A percentile compares a stretch with the other conserved stretches of the same genome.
Evolutionary conservation across 495 filamentous ascomycete species (phyloP).

Genomic region (Penicillium robsamsonii): DNA sequence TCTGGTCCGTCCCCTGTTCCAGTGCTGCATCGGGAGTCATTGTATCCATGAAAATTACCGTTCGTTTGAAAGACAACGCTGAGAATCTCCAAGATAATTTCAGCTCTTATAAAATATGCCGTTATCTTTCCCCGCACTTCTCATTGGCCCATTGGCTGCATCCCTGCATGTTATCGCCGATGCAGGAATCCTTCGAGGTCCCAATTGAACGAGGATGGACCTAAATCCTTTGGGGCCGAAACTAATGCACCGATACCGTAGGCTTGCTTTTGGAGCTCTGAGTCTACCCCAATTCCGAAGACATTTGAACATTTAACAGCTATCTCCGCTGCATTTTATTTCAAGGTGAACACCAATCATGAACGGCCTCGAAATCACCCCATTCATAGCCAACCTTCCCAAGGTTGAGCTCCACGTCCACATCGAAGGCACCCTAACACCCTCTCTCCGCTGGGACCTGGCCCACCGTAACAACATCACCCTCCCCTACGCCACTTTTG

Average conservation of each 20-base stretch:
- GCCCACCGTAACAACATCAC: constrained; percentile 37
- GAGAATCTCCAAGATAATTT: background rate
- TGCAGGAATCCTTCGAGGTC: background rate
- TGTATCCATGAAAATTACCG: constrained; percentile 6
- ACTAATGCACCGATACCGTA: background rate
- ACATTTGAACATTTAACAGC: too few species aligned
- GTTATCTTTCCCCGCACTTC: constrained; percentile 22
- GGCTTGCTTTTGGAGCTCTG: background rate
- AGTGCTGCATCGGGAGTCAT: constrained; percentile 3
- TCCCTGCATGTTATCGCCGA: constrained; percentile 12
- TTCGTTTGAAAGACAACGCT: background rate
- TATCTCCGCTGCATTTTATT: background rate
- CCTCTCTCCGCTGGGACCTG: constrained; percentile 37
- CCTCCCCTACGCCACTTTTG: constrained; percentile 32
- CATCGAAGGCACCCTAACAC: constrained; percentile 45
- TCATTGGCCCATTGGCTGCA: constrained; percentile 8
- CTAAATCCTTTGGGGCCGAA: constrained; percentile 1
- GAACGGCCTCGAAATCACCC: constrained; percentile 31
- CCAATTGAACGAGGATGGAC: constrained; percentile 1
- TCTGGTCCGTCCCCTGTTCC: constrained; percentile 14
- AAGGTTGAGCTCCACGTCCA: constrained; percentile 48
- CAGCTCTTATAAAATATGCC: background rate
- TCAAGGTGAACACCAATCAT: constrained; percentile 2
- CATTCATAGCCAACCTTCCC: constrained; percentile 35
- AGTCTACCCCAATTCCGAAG: background rate